Evolutionary conservation across 768 basidiomycete species (phyloP).

Genomic region (Tylopilus intermedius): DNA sequence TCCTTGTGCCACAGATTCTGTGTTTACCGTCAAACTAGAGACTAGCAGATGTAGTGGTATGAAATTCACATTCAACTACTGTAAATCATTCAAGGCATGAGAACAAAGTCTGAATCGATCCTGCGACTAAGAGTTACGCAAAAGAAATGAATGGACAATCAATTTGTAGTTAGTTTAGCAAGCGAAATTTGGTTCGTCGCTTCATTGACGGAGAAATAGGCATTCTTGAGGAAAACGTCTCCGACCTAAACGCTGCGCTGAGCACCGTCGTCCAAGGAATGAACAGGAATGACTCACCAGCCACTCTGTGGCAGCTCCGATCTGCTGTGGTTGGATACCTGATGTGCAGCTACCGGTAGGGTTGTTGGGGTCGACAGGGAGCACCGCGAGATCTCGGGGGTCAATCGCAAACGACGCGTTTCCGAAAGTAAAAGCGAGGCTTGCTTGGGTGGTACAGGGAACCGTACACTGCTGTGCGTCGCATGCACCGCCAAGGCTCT

Average conservation of each 20-base stretch:
- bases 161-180: conserved; percentile 44
- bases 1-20: neutral
- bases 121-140: conserved; percentile 2
- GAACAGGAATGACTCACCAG: conserved; percentile 44
- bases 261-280: neutral
- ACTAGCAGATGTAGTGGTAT: neutral
- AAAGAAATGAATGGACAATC: neutral
- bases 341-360: conserved; percentile 62
- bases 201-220: conserved; percentile 64
- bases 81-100: neutral
- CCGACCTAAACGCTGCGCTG: conserved; percentile 38
- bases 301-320: conserved; percentile 61
- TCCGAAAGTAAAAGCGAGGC: conserved; percentile 56
- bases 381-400: conserved; percentile 59
- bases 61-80: neutral
- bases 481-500: conserved; percentile 51
- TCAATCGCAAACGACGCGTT: conserved; percentile 57
- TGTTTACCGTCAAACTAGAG: neutral
- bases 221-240: conserved; percentile 76
- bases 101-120: conserved; percentile 4
- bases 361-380: conserved; percentile 46
- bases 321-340: conserved; percentile 59
- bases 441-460: conserved; percentile 56
- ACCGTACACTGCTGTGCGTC: conserved; percentile 53
- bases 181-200: conserved; percentile 54